Conservation (phyloP, 78 protist genomes). For the Emiliania huxleyi region DNA sequence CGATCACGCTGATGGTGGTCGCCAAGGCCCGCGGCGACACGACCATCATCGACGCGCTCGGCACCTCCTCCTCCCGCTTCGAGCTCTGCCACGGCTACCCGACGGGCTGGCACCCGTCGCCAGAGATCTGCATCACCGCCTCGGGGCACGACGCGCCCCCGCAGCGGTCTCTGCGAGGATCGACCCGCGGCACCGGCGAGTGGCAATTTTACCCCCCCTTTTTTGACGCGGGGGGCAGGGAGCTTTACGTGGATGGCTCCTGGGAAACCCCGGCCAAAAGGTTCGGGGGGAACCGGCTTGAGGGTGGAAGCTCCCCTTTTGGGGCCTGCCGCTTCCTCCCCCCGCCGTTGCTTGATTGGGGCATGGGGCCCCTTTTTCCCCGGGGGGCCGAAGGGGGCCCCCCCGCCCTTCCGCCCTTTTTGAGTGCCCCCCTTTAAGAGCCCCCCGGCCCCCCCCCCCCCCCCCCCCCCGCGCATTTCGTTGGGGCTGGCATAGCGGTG, state of each 20-base stretch:
- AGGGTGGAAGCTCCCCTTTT: no score
- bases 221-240: background rate
- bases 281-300: background rate
- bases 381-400: no score
- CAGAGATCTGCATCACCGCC: constrained; percentile 11
- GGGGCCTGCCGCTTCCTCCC: no score
- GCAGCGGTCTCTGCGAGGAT: background rate
- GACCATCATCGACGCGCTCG: constrained; percentile 5
- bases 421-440: no score
- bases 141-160: background rate
- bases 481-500: no score
- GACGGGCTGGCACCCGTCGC: background rate
- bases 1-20: background rate
- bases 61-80: background rate
- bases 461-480: no score
- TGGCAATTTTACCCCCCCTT: background rate
- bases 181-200: constrained; percentile 5
- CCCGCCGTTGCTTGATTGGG: no score
- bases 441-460: no score
- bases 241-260: background rate
- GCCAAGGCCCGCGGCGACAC: background rate
- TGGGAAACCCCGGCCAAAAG: background rate
- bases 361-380: no score
- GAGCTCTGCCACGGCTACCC: constrained; percentile 24
- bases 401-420: no score